Evolutionary conservation across 2,329 filamentous ascomycete species (phyloP), one percentile per base, ranked within the genome.

Genomic region (Harringtonia aguacate): DNA sequence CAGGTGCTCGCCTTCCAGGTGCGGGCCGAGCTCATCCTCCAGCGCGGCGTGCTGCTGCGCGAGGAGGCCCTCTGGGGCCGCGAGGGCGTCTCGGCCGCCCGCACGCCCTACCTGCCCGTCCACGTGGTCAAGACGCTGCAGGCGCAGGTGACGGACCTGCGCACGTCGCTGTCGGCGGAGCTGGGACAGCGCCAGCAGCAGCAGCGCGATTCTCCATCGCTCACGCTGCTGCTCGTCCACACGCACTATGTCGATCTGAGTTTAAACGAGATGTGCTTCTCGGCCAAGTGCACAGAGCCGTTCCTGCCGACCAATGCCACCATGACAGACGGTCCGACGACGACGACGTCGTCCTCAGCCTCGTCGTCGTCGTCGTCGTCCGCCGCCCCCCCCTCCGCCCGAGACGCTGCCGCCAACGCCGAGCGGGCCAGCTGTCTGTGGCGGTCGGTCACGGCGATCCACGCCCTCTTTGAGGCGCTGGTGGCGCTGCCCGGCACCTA

Each of bases 1-100:
- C 59, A 63, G 24, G 50, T 72, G 2, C 60, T 81, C 3, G 63
- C 66, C 4, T 53, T 56, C 2, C 59, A 64, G 20, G 62, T 63
- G 24, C 63, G 59, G 21, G 57, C 65, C 9, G 65, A 68, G 41
- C 57, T 63, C 6, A 52, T 69, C 13, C 50, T 56, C 28, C 63
- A 69, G 24, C 50, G 59, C 43, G 46, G 56, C 12, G 53, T 41
- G 5, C 50, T 36, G 22, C 20, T 37, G 8, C 36, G 36, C 13
- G 36, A 37, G 20, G 36, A 37, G 4, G 8, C 20, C 4, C 20
- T 22, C 13, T 22, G 20, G 22, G 36, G 14, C 8, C 12, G 10
- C 13, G 17, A 7, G 14, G 12, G 12, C 8, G 18, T 31, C 8
- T 27, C 24, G 24, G 24, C 24, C 24, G 37, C 34, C 15, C 31